Conservation (phyloP, 2,329 filamentous ascomycete species). For the Biscogniauxia mediterranea region DNA sequence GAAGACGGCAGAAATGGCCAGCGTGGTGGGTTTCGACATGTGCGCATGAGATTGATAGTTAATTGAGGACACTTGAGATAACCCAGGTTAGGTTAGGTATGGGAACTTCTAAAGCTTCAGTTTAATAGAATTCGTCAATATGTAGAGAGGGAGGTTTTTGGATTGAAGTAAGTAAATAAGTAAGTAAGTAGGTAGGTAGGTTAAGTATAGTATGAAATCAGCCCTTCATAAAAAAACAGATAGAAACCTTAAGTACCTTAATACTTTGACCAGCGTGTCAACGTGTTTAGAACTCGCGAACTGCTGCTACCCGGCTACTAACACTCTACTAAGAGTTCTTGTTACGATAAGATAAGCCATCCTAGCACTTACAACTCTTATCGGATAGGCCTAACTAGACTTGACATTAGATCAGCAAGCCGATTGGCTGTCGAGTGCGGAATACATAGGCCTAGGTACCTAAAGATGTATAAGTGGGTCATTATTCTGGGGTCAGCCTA, state of each 20-base stretch:
- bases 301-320: neutral
- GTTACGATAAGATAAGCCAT: conserved; percentile 30
- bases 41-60: conserved; percentile 2
- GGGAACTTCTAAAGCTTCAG: no score
- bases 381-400: neutral
- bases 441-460: no score
- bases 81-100: no score
- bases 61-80: no score
- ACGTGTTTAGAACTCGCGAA: conserved; percentile 28
- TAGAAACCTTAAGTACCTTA: no score
- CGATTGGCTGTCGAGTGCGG: neutral
- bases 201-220: conserved; percentile 8
- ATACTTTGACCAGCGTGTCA: conserved; percentile 23
- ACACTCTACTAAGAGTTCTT: neutral
- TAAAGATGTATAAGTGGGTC: no score
- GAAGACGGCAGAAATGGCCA: conserved; percentile 12
- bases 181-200: no score
- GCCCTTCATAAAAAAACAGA: neutral
- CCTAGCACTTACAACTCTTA: conserved; percentile 1
- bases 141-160: no score
- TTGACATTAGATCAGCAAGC: neutral
- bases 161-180: no score
- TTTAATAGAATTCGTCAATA: no score
- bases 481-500: no score
- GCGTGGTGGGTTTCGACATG: conserved; percentile 10